Evolutionary conservation across 2,329 filamentous ascomycete species (phyloP).

Genomic region (Paracorniculantispora psalliotae): DNA sequence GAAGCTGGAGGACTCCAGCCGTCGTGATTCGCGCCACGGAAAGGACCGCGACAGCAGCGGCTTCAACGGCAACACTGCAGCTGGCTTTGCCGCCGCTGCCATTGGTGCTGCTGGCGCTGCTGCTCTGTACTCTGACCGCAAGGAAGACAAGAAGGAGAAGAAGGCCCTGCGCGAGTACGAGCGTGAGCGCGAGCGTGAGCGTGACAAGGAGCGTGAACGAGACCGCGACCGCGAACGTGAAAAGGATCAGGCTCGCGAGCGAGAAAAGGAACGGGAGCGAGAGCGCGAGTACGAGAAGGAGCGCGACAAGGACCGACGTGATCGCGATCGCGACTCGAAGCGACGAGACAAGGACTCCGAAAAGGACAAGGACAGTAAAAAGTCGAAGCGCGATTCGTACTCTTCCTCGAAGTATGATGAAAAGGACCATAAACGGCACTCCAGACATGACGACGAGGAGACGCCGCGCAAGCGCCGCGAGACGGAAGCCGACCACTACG

Average conservation of each 20-base stretch:
- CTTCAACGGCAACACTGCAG: conserved; percentile 41
- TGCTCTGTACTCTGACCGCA: conserved; percentile 23
- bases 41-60: conserved; percentile 11
- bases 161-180: conserved; percentile 17
- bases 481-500: conserved; percentile 20
- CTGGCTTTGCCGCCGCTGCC: conserved; percentile 44
- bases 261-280: conserved; percentile 19
- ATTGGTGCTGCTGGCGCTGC: conserved; percentile 44
- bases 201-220: conserved; percentile 10
- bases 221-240: conserved; percentile 19
- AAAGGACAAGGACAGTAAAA: conserved; percentile 20
- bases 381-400: conserved; percentile 26
- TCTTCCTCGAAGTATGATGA: conserved; percentile 24
- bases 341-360: conserved; percentile 11
- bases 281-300: conserved; percentile 20
- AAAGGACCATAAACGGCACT: conserved; percentile 25
- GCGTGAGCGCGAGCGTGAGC: conserved; percentile 18
- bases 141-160: conserved; percentile 20
- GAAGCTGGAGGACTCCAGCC: conserved; percentile 32
- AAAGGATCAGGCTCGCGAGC: conserved; percentile 15
- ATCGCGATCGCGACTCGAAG: conserved; percentile 26
- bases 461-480: conserved; percentile 26
- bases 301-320: conserved; percentile 23
- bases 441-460: conserved; percentile 30
- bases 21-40: conserved; percentile 26